Evolutionary conservation across 306 rosid genomes (phyloP).

Genomic region (Cucurbita moschata): DNA sequence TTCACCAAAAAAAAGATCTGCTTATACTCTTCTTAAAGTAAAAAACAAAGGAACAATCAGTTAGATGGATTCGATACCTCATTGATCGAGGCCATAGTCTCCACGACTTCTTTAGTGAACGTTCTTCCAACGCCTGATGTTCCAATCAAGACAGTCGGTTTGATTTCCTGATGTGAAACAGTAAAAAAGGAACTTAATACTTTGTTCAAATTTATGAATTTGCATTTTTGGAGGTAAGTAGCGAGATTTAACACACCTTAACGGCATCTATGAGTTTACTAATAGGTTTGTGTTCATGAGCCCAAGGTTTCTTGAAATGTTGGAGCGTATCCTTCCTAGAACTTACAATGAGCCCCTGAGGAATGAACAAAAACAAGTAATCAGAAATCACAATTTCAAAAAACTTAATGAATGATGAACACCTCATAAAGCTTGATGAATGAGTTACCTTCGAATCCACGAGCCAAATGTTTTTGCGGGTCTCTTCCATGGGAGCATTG

Average conservation of each 20-base stretch:
- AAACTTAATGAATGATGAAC: not conserved
- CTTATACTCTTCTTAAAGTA: not conserved
- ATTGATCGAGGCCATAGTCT: conserved; percentile 19
- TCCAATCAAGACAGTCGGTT: conserved; percentile 14
- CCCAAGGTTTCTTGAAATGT: conserved; percentile 21
- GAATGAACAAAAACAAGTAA: not conserved
- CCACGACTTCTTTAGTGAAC: conserved; percentile 14
- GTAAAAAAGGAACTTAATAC: not conserved
- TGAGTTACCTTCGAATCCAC: conserved; percentile 79
- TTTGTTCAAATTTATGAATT: not conserved
- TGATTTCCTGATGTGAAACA: conserved; percentile 7
- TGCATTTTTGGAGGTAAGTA: not conserved
- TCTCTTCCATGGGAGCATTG: conserved; percentile 55
- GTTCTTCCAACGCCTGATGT: conserved; percentile 11
- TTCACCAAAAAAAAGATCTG: not conserved
- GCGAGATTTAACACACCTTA: conserved; percentile 6
- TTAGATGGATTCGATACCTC: conserved; percentile 31
- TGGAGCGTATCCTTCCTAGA: conserved; percentile 14
- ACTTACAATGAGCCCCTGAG: conserved; percentile 11
- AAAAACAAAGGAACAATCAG: not conserved
- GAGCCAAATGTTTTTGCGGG: conserved; percentile 74
- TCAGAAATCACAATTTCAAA: not conserved
- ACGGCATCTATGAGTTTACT: conserved; percentile 10
- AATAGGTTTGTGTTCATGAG: conserved; percentile 14
- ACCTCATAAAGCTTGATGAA: not conserved